Conservation (phyloP, 805 yeast genomes). For the Blastobotrys attinorum region DNA sequence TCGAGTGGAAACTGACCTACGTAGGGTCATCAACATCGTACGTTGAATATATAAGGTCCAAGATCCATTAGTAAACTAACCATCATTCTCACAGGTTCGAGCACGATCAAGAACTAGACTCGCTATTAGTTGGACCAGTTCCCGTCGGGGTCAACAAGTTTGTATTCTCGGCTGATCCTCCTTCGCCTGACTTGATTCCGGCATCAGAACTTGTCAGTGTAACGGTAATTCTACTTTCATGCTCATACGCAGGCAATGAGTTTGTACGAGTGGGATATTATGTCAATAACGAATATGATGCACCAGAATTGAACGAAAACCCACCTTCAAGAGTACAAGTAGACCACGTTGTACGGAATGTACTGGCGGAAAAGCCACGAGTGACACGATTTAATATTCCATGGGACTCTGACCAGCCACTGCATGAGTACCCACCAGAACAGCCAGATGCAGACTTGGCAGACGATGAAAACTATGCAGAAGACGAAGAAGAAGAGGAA, state of each 20-base stretch:
- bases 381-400: conserved; percentile 95
- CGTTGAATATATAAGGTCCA: too few species aligned
- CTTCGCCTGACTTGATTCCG: conserved; percentile 91
- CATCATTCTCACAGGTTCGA: conserved; percentile 32
- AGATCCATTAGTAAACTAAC: conserved; percentile 14
- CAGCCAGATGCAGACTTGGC: conserved; percentile 57
- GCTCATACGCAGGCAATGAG: conserved; percentile 88
- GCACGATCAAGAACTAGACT: conserved; percentile 95
- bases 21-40: conserved; percentile 94
- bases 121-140: conserved; percentile 95
- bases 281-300: conserved; percentile 93
- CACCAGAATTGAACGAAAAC: conserved; percentile 84
- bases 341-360: conserved; percentile 88
- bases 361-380: conserved; percentile 93
- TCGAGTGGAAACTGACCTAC: conserved; percentile 95
- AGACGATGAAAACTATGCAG: conserved; percentile 47
- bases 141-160: conserved; percentile 96
- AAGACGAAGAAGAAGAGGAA: conserved; percentile 29
- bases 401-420: conserved; percentile 75
- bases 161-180: conserved; percentile 91
- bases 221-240: conserved; percentile 85
- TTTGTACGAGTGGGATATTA: conserved; percentile 97
- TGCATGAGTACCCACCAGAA: conserved; percentile 70
- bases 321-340: conserved; percentile 93
- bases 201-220: conserved; percentile 93